phyloP scores from a whole-genome alignment of 2,329 filamentous ascomycete species.

The Dactylellina sp. region DNA sequence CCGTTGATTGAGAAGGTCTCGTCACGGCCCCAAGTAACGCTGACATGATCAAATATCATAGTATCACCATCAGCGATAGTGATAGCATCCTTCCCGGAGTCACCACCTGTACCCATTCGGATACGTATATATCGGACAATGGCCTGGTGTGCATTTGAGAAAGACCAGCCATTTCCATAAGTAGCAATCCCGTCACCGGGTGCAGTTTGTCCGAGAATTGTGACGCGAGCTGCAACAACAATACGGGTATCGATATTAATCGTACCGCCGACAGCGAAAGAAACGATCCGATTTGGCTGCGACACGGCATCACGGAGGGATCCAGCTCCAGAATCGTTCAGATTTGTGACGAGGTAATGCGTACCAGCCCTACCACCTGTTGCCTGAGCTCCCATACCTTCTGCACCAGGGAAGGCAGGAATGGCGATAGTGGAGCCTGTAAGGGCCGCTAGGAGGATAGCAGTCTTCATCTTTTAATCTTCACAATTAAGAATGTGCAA shows the following conservation, averaged over 20 bases:
- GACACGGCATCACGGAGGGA: slow-evolving; percentile 69
- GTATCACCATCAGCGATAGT: slow-evolving; percentile 68
- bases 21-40: slow-evolving; percentile 70
- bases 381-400: slow-evolving; percentile 67
- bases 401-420: slow-evolving; percentile 67
- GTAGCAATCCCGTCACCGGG: slow-evolving; percentile 68
- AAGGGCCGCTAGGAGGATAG: slow-evolving; percentile 46
- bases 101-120: slow-evolving; percentile 68
- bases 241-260: slow-evolving; percentile 67
- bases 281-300: slow-evolving; percentile 66
- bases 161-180: slow-evolving; percentile 70
- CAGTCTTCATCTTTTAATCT: slow-evolving; percentile 10
- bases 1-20: slow-evolving; percentile 70
- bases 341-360: slow-evolving; percentile 68
- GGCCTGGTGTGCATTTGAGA: slow-evolving; percentile 68
- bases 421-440: slow-evolving; percentile 57
- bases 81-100: slow-evolving; percentile 69
- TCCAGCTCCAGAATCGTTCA: slow-evolving; percentile 67
- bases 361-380: slow-evolving; percentile 66
- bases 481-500: too few species aligned
- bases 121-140: slow-evolving; percentile 71
- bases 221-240: slow-evolving; percentile 66
- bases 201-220: slow-evolving; percentile 68
- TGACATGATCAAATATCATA: slow-evolving; percentile 71
- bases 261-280: slow-evolving; percentile 68